Conservation (phyloP, 140 eudicot species). For the Ambrosia hybrid region DNA sequence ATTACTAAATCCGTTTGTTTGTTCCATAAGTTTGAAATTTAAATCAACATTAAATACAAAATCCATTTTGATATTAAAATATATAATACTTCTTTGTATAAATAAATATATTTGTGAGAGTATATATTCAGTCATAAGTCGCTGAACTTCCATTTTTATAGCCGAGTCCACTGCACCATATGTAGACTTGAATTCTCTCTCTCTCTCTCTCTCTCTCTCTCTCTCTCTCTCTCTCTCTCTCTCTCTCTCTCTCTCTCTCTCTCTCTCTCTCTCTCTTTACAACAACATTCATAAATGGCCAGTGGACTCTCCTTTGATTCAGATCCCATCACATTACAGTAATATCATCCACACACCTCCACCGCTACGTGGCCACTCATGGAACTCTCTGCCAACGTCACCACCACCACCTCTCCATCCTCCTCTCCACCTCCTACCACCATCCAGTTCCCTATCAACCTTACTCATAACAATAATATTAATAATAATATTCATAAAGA, state of each 20-base stretch:
- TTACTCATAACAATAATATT: constrained; percentile 27
- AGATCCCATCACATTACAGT: no score
- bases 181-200: constrained; percentile 38
- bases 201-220: no score
- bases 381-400: no score
- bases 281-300: no score
- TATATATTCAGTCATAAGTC: constrained; percentile 29
- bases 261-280: constrained; percentile 29
- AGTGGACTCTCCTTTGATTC: no score
- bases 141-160: constrained; percentile 42
- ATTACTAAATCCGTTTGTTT: no score
- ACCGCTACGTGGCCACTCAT: no score
- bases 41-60: not conserved
- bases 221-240: no score
- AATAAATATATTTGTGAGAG: no score
- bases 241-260: no score
- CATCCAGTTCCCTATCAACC: constrained; percentile 66
- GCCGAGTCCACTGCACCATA: constrained; percentile 58
- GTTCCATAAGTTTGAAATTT: no score
- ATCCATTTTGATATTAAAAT: not conserved
- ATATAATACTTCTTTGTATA: not conserved
- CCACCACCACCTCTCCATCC: constrained; percentile 3
- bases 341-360: no score
- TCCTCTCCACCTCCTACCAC: constrained; percentile 46
- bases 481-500: constrained; percentile 4